A percentile compares a stretch with the other conserved stretches of the same genome.
phyloP scores from a whole-genome alignment of 2,329 filamentous ascomycete genomes.

The Penicillium psychrosexuale region DNA sequence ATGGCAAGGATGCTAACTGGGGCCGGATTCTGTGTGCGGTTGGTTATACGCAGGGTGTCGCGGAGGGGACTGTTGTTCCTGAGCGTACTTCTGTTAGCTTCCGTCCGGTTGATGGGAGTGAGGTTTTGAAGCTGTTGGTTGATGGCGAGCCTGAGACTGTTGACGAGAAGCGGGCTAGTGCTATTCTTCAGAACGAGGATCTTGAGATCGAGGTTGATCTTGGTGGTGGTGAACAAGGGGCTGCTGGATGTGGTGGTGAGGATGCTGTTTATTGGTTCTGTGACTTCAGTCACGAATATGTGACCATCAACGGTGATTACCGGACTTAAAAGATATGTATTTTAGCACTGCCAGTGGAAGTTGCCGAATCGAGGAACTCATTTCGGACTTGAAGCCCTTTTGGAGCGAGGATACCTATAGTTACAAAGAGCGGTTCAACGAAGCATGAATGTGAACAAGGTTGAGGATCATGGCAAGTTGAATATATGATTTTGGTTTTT shows the following conservation, averaged over 20 bases:
- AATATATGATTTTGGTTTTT: constrained; percentile 26
- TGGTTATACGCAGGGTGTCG: constrained; percentile 65
- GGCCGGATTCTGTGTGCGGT: constrained; percentile 93
- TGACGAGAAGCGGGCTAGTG: constrained; percentile 58
- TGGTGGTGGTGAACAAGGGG: constrained; percentile 49
- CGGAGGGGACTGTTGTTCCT: constrained; percentile 48
- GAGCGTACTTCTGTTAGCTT: constrained; percentile 60
- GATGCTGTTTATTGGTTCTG: constrained; percentile 64
- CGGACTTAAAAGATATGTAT: constrained; percentile 47
- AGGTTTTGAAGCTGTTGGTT: constrained; percentile 57
- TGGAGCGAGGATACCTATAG: background rate
- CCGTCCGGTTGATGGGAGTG: constrained; percentile 56
- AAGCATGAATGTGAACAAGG: background rate
- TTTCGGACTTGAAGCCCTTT: background rate
- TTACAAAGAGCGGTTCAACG: background rate
- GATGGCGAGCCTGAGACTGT: constrained; percentile 61
- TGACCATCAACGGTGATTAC: constrained; percentile 68
- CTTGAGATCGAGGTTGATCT: constrained; percentile 60
- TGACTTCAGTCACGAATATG: constrained; percentile 67
- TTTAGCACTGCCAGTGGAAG: background rate
- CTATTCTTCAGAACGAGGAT: constrained; percentile 61
- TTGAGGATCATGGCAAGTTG: constrained; percentile 12
- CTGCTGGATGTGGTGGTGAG: constrained; percentile 42
- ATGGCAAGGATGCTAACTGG: constrained; percentile 98
- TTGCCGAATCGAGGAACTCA: background rate